These are phyloP conservation scores for Polysphondylium violaceum DNA, from an alignment of 78 protist species.

Conservation along the genomic window DNA sequence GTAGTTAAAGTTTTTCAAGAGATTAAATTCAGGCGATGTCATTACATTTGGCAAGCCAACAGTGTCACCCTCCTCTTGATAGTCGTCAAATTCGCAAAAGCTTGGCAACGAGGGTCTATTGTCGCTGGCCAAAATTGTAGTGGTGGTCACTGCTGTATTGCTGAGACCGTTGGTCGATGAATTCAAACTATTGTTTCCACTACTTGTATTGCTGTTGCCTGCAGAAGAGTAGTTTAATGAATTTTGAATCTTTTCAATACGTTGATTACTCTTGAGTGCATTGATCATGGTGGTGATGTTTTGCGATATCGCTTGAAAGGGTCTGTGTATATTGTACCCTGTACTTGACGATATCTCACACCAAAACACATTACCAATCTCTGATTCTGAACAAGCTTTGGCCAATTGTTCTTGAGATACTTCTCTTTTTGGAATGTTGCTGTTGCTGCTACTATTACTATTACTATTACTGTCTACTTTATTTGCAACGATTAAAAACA, in stretches of 20 bases:
- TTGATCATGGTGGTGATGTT: slow-evolving; percentile 29
- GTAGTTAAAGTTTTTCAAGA: slow-evolving; percentile 42
- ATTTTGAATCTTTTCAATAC: not conserved
- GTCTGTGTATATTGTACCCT: slow-evolving; percentile 62
- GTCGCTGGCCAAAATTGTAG: not conserved
- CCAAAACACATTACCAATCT: slow-evolving; percentile 53
- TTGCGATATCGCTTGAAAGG: slow-evolving; percentile 53
- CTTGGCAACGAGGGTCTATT: not conserved
- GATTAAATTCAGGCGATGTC: slow-evolving; percentile 15
- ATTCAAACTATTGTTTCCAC: not conserved
- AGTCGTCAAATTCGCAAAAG: slow-evolving; percentile 46
- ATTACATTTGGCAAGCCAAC: not conserved
- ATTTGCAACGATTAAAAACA: slow-evolving; percentile 52
- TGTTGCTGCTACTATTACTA: not conserved
- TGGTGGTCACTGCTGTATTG: not conserved
- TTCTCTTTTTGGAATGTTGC: not conserved
- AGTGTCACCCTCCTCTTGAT: not conserved
- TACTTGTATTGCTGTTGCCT: not conserved
- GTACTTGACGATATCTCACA: slow-evolving; percentile 67
- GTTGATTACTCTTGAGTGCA: slow-evolving; percentile 27
- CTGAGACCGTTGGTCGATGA: not conserved
- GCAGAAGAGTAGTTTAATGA: not conserved
- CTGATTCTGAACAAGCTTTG: slow-evolving; percentile 47
- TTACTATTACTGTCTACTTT: slow-evolving; percentile 32
- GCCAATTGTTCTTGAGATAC: slow-evolving; percentile 35